A percentile compares a stretch with the other conserved stretches of the same genome.
Conservation (phyloP, 1,284 basidiomycete genomes). For the Cryptococcus deneoformans region DNA sequence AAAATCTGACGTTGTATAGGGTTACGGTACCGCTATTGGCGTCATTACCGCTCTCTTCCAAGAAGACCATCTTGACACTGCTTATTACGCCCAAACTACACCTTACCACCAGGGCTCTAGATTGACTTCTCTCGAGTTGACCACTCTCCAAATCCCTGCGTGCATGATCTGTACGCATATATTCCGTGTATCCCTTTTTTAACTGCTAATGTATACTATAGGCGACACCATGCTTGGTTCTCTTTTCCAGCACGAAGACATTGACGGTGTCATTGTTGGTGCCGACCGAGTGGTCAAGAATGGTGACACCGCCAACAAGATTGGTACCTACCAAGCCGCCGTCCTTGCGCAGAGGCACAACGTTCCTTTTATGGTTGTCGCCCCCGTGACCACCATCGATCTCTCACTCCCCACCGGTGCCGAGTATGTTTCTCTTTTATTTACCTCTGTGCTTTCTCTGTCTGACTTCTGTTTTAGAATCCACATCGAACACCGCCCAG, state of each 20-base stretch:
- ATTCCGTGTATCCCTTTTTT: neutral
- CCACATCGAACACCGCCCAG: conserved; percentile 84
- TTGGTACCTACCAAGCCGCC: conserved; percentile 87
- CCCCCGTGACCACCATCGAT: conserved; percentile 85
- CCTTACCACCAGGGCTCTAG: conserved; percentile 80
- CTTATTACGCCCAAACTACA: conserved; percentile 87
- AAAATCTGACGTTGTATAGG: conserved; percentile 53
- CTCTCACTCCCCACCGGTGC: conserved; percentile 69
- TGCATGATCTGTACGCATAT: conserved; percentile 69
- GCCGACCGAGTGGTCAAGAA: conserved; percentile 83
- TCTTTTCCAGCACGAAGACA: conserved; percentile 76
- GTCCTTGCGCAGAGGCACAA: conserved; percentile 78
- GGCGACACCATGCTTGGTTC: conserved; percentile 92
- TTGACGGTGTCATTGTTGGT: conserved; percentile 83
- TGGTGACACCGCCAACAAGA: conserved; percentile 93
- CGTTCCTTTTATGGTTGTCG: conserved; percentile 85
- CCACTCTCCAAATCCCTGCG: conserved; percentile 73
- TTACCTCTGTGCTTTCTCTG: neutral
- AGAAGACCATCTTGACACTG: conserved; percentile 67
- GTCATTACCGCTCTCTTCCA: conserved; percentile 84
- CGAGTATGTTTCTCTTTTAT: conserved; percentile 54
- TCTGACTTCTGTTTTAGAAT: conserved; percentile 57
- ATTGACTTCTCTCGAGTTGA: conserved; percentile 80
- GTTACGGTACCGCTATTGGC: conserved; percentile 91
- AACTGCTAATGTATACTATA: conserved; percentile 6